phyloP scores from a whole-genome alignment of 768 basidiomycete species.

The Xerocomellus dryophilus region DNA sequence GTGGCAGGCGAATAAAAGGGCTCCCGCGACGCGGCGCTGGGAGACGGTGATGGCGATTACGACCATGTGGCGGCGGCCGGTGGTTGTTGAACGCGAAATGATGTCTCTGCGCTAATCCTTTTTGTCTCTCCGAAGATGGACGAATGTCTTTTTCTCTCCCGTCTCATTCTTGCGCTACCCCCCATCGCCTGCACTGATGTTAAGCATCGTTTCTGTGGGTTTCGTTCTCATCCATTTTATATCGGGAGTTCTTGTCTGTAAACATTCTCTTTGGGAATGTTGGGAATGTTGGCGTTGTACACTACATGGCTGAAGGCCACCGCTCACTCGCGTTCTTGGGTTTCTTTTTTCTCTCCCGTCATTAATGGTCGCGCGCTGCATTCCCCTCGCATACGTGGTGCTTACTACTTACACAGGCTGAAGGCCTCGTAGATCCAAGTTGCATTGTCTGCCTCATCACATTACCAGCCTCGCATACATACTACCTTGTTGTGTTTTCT shows the following conservation, averaged over 20 bases:
- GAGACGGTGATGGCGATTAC: conserved; percentile 22
- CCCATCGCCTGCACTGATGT: conserved; percentile 17
- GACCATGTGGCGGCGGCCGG: conserved; percentile 9
- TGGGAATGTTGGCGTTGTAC: conserved; percentile 17
- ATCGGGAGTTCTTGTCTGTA: conserved; percentile 11
- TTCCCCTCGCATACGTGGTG: conserved; percentile 13
- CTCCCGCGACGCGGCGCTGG: conserved; percentile 45
- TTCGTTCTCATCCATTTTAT: conserved; percentile 3
- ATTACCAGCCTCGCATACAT: conserved; percentile 24
- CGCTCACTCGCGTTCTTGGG: conserved; percentile 11
- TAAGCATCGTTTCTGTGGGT: conserved; percentile 22
- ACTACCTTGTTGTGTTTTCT: conserved; percentile 20
- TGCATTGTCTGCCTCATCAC: conserved; percentile 17
- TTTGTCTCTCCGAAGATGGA: conserved; percentile 14
- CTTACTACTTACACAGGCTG: conserved; percentile 33
- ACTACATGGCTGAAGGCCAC: conserved; percentile 32
- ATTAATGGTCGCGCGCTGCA: conserved; percentile 13
- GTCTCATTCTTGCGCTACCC: conserved; percentile 22
- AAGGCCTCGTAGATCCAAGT: conserved; percentile 33
- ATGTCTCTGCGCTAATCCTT: conserved; percentile 3
- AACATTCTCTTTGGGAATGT: conserved; percentile 15
- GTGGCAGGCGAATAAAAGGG: conserved; percentile 49
- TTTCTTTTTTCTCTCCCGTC: conserved; percentile 2
- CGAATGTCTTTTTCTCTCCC: conserved; percentile 2
- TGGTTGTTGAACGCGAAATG: conserved; percentile 11